These are phyloP conservation scores for Antitrichia curtipendula DNA, from an alignment of 225 moss, liverwort and hornwort genomes.

Conservation along the genomic window DNA sequence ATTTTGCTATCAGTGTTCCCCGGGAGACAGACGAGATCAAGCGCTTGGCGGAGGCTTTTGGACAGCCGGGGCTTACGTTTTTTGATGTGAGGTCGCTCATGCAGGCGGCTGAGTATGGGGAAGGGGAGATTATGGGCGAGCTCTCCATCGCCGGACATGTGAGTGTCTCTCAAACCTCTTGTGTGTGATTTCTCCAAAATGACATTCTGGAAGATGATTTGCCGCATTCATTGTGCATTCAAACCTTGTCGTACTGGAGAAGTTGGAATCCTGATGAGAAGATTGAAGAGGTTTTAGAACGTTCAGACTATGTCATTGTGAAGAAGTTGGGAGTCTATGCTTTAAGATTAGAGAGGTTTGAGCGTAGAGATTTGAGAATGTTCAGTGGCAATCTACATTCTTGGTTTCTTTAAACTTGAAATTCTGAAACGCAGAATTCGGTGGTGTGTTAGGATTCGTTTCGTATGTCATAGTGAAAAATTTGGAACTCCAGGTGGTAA, in stretches of 20 bases:
- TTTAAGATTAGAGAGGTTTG: background rate
- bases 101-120: conserved; percentile 49
- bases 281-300: background rate
- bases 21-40: conserved; percentile 11
- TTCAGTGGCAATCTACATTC: background rate
- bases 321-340: background rate
- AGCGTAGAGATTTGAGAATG: background rate
- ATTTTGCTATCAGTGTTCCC: conserved; percentile 44
- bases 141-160: conserved; percentile 89
- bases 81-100: conserved; percentile 70
- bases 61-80: conserved; percentile 22
- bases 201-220: background rate
- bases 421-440: background rate
- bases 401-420: background rate
- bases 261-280: background rate
- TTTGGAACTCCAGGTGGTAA: background rate
- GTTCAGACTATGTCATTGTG: background rate
- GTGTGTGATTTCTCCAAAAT: background rate
- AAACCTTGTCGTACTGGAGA: background rate
- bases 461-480: background rate
- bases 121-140: conserved; percentile 37
- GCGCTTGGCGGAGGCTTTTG: conserved; percentile 28
- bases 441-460: background rate
- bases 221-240: background rate
- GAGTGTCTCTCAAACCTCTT: background rate